Evolutionary conservation across 208 protist genomes (phyloP), one percentile per base, ranked within the genome.

Genomic region (Strigomonas culicis): DNA sequence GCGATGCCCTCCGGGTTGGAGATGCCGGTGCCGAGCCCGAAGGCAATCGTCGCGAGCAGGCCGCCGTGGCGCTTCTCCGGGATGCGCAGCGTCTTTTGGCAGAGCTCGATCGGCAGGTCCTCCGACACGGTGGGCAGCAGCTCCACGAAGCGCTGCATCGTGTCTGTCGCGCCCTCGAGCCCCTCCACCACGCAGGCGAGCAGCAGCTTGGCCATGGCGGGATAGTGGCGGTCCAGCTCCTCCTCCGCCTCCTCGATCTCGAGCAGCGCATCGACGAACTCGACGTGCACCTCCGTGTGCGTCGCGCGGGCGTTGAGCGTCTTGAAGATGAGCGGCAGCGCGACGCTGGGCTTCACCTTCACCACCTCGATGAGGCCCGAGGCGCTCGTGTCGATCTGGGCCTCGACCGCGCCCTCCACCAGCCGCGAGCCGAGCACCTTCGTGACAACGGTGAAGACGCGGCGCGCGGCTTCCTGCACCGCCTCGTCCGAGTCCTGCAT

Each of bases 311-410:
- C 52, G 43, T 75, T 68, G 31, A 96, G 76, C 61, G 87, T 67
- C 65, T 87, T 84, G 68, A 94, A 91, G 47, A 96, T 72, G 63
- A 96, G 74, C 22, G 76, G 70, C n/a, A 96, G 82, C 27, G 90
- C 85, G 22, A 88, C 64, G 36, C 44, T 74, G 1, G 90, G 90
- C 72, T 90, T 89, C 61, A 96, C 90, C 79, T 94, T 94, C 31
- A 96, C 90, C 59, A 96, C 87, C 75, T 96, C 90, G 69, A 94
- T 82, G 46, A 96, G 87, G 65, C 90, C 90, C 34, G 93, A 80
- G n/a, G 22, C 53, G 73, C 84, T 90, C 19, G 83, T 86, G 49
- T 76, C 78, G 25, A 96, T 74, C 79, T 96, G 90, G 39, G 80
- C 83, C 70, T 92, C 84, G 25, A 93, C 86, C 3, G 84, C 87